Evolutionary conservation across 2,329 filamentous ascomycete species (phyloP), one percentile per base, ranked within the genome.

Genomic region (Verticillium longisporum): DNA sequence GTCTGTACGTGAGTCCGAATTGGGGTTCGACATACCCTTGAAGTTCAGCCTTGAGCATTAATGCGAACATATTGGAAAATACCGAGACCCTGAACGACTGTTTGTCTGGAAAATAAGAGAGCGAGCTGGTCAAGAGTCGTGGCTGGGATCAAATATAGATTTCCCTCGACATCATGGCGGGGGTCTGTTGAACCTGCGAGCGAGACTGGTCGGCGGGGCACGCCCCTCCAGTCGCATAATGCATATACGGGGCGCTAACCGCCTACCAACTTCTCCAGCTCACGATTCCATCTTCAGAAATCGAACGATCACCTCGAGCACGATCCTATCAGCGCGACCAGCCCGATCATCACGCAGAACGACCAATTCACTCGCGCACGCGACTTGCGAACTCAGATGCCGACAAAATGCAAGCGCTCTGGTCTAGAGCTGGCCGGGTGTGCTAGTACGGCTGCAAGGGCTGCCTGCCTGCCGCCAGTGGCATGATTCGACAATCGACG

Each of bases 1-100:
- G 1, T 18, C 9, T 53, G 18, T 21, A 5, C 21, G 45, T 11
- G 18, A 21, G 45, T 26, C 45, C 7, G 45, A 13, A 18, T 26
- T 18, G 45, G 26, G 13, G n/a, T 55, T 33, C 56, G 61, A 72
- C 79, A 64, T 78, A 91, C 89, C 89, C 89, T 61, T 80, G 79
- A 63, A 91, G 74, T 70, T 92, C 89, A 4, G 89, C 89, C 37
- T 81, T 89, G 41, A 92, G 74, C 57, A 80, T 79, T 34, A 92
- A 80, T 56, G 85, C 83, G 67, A 88, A 84, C 89, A 91, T 90
- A 6, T 61, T 76, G 64, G 61, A 26, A 50, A 18, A n/a, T 26
- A 2, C 9, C 15, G 9, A 7, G 18, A 45, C 14, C 38, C n/a
- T 31, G 15, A 45, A 45, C 18, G 15, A 45, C 2, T 7, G 9